Conservation (phyloP, 805 yeast genomes). For the Nakazawaea ishiwadae region DNA sequence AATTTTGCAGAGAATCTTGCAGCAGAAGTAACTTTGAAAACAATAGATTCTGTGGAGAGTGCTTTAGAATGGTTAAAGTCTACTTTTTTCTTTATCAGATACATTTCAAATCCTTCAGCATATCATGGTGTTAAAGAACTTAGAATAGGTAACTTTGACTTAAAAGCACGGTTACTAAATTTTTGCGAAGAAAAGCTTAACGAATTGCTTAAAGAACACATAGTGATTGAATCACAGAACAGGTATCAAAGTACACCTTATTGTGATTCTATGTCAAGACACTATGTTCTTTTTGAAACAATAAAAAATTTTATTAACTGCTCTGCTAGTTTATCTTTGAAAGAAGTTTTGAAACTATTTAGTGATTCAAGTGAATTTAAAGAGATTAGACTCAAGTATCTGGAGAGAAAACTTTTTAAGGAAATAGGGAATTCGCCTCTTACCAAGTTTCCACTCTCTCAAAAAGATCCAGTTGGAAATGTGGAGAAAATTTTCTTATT, state of each 20-base stretch:
- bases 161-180: slow-evolving; percentile 26
- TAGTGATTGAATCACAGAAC: slow-evolving; percentile 21
- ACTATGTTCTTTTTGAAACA: slow-evolving; percentile 41
- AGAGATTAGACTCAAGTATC: slow-evolving; percentile 33
- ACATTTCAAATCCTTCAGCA: slow-evolving; percentile 31
- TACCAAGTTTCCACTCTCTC: slow-evolving; percentile 31
- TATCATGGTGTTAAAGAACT: slow-evolving; percentile 29
- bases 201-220: slow-evolving; percentile 25
- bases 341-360: slow-evolving; percentile 23
- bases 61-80: slow-evolving; percentile 43
- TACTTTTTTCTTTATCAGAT: slow-evolving; percentile 47
- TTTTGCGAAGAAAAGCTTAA: slow-evolving; percentile 30
- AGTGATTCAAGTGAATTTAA: slow-evolving; percentile 36
- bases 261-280: slow-evolving; percentile 46
- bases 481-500: slow-evolving; percentile 36
- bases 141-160: slow-evolving; percentile 13
- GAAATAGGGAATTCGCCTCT: slow-evolving; percentile 37
- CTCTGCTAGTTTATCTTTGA: slow-evolving; percentile 12
- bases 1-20: slow-evolving; percentile 35
- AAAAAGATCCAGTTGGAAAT: slow-evolving; percentile 22
- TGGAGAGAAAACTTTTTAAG: slow-evolving; percentile 40
- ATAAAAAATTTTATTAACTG: slow-evolving; percentile 30
- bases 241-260: slow-evolving; percentile 29
- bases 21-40: slow-evolving; percentile 38
- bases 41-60: slow-evolving; percentile 30